phyloP scores from a whole-genome alignment of 129 eudicot genomes.

The Flaveria linearis region DNA sequence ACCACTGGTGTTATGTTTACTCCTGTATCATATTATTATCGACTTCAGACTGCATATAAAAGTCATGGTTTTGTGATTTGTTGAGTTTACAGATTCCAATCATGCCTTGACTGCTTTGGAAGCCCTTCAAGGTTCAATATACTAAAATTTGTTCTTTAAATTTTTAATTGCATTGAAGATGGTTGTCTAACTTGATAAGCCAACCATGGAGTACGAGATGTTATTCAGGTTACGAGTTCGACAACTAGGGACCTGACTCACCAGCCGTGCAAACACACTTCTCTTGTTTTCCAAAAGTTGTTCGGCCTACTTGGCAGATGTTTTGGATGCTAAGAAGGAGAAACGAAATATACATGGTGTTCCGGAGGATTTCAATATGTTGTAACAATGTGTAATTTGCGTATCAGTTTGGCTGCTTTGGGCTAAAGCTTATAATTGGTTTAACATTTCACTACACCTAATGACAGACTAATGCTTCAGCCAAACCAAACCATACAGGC shows the following conservation, averaged over 20 bases:
- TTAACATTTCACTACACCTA: not conserved
- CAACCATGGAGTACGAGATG: conserved; percentile 7
- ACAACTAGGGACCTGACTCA: conserved; percentile 73
- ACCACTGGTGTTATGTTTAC: conserved; percentile 9
- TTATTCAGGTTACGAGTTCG: conserved; percentile 83
- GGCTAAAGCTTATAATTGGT: too few species aligned
- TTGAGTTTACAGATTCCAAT: conserved; percentile 75
- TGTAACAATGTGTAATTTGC: too few species aligned
- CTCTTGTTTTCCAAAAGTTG: conserved; percentile 65
- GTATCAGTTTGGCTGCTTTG: too few species aligned
- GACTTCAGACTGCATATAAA: conserved; percentile 66
- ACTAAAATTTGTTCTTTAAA: not conserved
- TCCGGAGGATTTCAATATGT: too few species aligned
- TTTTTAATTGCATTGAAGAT: not conserved
- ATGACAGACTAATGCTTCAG: too few species aligned
- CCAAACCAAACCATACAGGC: not conserved
- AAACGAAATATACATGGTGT: too few species aligned
- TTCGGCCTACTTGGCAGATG: too few species aligned
- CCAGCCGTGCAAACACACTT: conserved; percentile 62
- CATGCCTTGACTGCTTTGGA: conserved; percentile 88
- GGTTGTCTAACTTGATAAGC: not conserved
- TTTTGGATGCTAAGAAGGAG: too few species aligned
- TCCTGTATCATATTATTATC: not conserved
- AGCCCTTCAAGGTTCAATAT: conserved; percentile 82
- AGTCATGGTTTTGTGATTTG: conserved; percentile 87